Percentiles rank a stretch among this genome's conserved stretches.
Conservation (phyloP, 345 rosid genomes). For the Lepidium africanum region DNA sequence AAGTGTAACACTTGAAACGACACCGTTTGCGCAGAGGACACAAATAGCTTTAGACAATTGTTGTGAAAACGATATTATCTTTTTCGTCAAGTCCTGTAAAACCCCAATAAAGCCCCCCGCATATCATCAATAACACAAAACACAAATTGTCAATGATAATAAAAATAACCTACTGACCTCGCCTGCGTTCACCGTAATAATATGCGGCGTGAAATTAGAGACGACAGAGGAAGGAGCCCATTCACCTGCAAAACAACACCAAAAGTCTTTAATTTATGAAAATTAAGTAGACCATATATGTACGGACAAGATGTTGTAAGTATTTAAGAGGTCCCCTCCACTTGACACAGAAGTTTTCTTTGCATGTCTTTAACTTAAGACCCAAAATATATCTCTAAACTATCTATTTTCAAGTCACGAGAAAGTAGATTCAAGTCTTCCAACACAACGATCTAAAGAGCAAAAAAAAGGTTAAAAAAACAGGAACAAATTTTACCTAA, state of each 20-base stretch:
- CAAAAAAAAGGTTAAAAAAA: too few species aligned
- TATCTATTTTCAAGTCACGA: not conserved
- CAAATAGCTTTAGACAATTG: constrained; percentile 86
- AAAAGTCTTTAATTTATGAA: not conserved
- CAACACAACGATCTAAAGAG: not conserved
- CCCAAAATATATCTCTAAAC: constrained; percentile 22
- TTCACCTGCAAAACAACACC: constrained; percentile 48
- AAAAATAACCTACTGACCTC: constrained; percentile 42
- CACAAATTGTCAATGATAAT: not conserved
- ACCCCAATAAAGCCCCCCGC: not conserved
- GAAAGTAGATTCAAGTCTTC: constrained; percentile 9
- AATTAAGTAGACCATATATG: not conserved
- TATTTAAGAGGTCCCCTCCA: constrained; percentile 5
- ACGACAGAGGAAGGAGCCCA: constrained; percentile 81
- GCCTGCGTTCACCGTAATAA: constrained; percentile 82
- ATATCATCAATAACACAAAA: not conserved
- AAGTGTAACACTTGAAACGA: constrained; percentile 85
- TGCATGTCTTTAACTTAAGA: constrained; percentile 16
- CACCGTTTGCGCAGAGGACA: constrained; percentile 84
- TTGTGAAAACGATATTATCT: constrained; percentile 91
- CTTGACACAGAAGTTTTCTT: constrained; percentile 7
- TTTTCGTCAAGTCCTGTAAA: constrained; percentile 78
- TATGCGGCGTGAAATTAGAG: constrained; percentile 86
- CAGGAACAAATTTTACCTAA: constrained; percentile 49
- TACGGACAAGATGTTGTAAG: constrained; percentile 7